A percentile compares a stretch with the other conserved stretches of the same genome.
phyloP scores from a whole-genome alignment of 2,329 filamentous ascomycete species.

The Diaporthe amygdali region DNA sequence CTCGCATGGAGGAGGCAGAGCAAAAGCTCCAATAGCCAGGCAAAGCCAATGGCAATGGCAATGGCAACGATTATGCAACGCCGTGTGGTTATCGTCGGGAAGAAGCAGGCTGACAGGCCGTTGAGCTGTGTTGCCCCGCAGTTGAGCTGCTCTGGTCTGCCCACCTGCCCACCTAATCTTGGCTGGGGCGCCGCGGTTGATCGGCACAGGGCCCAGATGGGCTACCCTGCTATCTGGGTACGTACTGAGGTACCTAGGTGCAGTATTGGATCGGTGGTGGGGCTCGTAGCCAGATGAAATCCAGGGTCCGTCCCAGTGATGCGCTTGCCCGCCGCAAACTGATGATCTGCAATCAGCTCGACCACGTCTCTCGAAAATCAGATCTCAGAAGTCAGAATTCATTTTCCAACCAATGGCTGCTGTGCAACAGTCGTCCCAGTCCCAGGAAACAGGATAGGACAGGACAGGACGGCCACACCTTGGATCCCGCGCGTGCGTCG shows the following conservation, averaged over 20 bases:
- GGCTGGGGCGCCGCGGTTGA: not conserved
- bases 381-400: not conserved
- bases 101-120: not conserved
- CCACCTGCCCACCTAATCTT: not conserved
- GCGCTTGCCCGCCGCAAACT: not conserved
- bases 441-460: too few species aligned
- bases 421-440: too few species aligned
- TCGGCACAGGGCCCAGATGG: not conserved
- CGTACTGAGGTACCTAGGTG: too few species aligned
- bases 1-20: not conserved
- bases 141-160: not conserved
- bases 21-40: too few species aligned
- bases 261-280: not conserved
- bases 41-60: too few species aligned
- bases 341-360: not conserved
- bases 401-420: not conserved
- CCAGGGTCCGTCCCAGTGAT: not conserved
- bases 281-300: constrained; percentile 5
- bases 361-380: not conserved
- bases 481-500: not conserved
- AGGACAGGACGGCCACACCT: not conserved
- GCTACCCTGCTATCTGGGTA: too few species aligned
- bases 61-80: not conserved
- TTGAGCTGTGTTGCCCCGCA: not conserved
- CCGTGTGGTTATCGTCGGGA: constrained; percentile 8